phyloP scores from a whole-genome alignment of 495 filamentous ascomycete genomes.

The Hyaloscypha hepaticicola region DNA sequence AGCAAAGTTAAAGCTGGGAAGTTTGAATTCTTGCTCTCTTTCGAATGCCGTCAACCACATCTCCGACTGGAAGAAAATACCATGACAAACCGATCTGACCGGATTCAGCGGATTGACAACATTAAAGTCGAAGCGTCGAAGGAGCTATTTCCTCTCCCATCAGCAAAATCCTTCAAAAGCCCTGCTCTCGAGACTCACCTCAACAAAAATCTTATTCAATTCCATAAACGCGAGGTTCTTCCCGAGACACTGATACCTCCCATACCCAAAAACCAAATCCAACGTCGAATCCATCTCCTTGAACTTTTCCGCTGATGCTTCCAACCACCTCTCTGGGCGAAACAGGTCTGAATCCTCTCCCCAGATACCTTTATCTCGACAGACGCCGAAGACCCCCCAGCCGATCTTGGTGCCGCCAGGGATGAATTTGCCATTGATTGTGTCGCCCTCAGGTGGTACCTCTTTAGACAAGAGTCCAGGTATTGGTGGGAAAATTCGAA shows the following conservation, averaged over 20 bases:
- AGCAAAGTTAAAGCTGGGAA: no score
- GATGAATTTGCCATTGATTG: slow-evolving; percentile 45
- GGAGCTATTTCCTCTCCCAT: background rate
- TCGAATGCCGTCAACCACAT: no score
- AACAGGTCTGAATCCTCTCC: slow-evolving; percentile 50
- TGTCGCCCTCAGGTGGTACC: slow-evolving; percentile 50
- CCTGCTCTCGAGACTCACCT: no score
- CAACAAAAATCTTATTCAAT: slow-evolving; percentile 38
- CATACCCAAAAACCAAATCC: slow-evolving; percentile 45
- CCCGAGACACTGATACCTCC: slow-evolving; percentile 46
- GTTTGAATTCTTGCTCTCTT: no score
- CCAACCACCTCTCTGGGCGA: slow-evolving; percentile 56
- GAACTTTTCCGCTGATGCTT: slow-evolving; percentile 34
- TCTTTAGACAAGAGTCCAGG: slow-evolving; percentile 41
- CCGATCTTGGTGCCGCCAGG: slow-evolving; percentile 54
- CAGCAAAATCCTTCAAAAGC: no score
- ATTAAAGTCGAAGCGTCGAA: slow-evolving; percentile 14
- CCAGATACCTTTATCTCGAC: slow-evolving; percentile 41
- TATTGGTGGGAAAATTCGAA: slow-evolving; percentile 45
- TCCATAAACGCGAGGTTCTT: slow-evolving; percentile 46
- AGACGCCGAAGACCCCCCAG: slow-evolving; percentile 33
- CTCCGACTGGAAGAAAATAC: slow-evolving; percentile 12
- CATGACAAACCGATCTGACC: slow-evolving; percentile 1
- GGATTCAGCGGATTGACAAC: slow-evolving; percentile 12
- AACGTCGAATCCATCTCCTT: slow-evolving; percentile 38